Conservation (phyloP, 495 filamentous ascomycete genomes). For the Xylaria venustula region DNA sequence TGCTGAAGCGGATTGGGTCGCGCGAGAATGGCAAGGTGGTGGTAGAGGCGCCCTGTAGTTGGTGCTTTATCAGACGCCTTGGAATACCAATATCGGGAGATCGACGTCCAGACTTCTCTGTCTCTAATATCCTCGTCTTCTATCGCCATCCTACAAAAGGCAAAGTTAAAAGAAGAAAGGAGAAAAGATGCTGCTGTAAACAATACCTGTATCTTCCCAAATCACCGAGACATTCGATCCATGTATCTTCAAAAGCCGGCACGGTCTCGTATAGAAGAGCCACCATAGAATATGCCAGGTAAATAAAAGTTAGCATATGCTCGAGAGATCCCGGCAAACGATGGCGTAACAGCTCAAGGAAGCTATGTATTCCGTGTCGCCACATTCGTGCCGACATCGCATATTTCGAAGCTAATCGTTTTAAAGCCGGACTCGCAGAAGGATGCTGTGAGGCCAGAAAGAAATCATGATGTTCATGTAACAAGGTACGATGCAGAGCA, state of each 20-base stretch:
- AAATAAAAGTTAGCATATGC: slow-evolving; percentile 78
- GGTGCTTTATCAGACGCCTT: slow-evolving; percentile 70
- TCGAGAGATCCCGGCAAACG: slow-evolving; percentile 67
- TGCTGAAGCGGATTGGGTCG: slow-evolving; percentile 68
- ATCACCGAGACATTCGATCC: slow-evolving; percentile 81
- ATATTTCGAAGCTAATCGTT: slow-evolving; percentile 65
- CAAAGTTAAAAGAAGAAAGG: slow-evolving; percentile 9
- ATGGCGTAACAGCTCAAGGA: slow-evolving; percentile 70
- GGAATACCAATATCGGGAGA: slow-evolving; percentile 73
- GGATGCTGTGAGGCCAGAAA: slow-evolving; percentile 77
- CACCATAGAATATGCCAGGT: slow-evolving; percentile 77
- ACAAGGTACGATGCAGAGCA: slow-evolving; percentile 65
- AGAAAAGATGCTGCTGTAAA: neutral
- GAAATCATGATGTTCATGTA: slow-evolving; percentile 80
- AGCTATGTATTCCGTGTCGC: slow-evolving; percentile 79
- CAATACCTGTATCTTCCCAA: slow-evolving; percentile 45
- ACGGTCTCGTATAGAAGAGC: slow-evolving; percentile 66
- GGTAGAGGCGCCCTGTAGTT: slow-evolving; percentile 67
- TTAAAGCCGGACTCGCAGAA: slow-evolving; percentile 57
- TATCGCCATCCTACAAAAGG: slow-evolving; percentile 57
- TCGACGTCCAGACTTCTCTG: slow-evolving; percentile 68
- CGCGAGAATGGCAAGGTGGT: slow-evolving; percentile 76
- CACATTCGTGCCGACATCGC: slow-evolving; percentile 83
- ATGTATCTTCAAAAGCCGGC: slow-evolving; percentile 67
- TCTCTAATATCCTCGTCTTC: slow-evolving; percentile 67